Conservation (phyloP, 345 rosid species). For the Capsella bursapastoris region DNA sequence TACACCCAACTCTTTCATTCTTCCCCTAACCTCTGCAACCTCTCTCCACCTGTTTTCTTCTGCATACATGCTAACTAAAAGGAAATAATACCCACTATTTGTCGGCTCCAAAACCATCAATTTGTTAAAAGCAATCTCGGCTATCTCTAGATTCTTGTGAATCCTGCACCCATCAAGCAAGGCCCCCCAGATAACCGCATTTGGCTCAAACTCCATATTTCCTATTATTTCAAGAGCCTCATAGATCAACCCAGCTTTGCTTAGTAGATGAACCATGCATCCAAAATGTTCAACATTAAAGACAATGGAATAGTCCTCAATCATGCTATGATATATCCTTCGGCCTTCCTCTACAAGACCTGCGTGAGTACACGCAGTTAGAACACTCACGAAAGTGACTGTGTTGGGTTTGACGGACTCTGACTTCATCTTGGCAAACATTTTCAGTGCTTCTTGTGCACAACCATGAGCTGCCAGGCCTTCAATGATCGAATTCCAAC, state of each 20-base stretch:
- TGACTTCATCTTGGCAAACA: constrained; percentile 67
- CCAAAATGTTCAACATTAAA: constrained; percentile 69
- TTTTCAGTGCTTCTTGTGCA: constrained; percentile 60
- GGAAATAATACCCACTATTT: constrained; percentile 61
- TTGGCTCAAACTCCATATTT: constrained; percentile 59
- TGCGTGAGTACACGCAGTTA: constrained; percentile 81
- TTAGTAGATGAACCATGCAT: constrained; percentile 73
- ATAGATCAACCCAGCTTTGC: constrained; percentile 73
- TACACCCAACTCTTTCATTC: constrained; percentile 60
- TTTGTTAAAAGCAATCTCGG: constrained; percentile 54
- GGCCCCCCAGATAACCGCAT: constrained; percentile 80
- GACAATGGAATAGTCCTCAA: constrained; percentile 48
- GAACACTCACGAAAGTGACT: constrained; percentile 72
- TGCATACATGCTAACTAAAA: constrained; percentile 68
- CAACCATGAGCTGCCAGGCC: constrained; percentile 77
- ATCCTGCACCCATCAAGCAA: constrained; percentile 71
- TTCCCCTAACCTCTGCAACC: constrained; percentile 59
- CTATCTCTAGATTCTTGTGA: constrained; percentile 67
- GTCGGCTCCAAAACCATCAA: constrained; percentile 68
- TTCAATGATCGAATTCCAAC: constrained; percentile 86
- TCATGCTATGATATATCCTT: constrained; percentile 60
- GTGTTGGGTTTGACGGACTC: constrained; percentile 63
- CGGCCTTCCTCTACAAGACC: constrained; percentile 83
- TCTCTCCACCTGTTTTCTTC: constrained; percentile 71
- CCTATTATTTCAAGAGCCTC: constrained; percentile 65